Evolutionary conservation across 78 protist species (phyloP), one percentile per base, ranked within the genome.

Genomic region (Dictyostelium purpureum): DNA sequence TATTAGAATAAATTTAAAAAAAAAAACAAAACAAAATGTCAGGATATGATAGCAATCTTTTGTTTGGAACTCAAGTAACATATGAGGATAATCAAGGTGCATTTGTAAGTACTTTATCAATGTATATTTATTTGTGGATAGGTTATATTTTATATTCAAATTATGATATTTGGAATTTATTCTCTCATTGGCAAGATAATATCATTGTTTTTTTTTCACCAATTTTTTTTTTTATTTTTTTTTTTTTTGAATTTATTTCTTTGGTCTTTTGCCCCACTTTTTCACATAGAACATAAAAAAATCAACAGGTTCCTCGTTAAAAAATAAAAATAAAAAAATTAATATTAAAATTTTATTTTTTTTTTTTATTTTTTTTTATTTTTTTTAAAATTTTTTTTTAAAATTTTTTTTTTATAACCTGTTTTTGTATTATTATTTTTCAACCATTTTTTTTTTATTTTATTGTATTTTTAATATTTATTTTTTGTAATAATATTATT

Each of bases 21-120:
- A 61, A 31, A 7, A 61, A 61, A 31, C 5, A 67, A 24, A 31
- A 4, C 14, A 67, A 16, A 14, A 73, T 73, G 81, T 73, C 91
- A 59, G 78, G 51, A 42, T 85, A 85, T 42, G 73, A 85, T 37
- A 85, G 91, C 43, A 73, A 85, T 45, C 76, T 85, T 56, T 65
- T 85, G 24, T 85, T 85, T 77, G 78, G 75, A 40, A 85, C 91
- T 43, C 74, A 70, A 42, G 75, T 85, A n/a, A 37, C 81, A 2
- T 85, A 73, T 59, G 82, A 73, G 31, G 91, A 85, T 47, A 85
- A 38, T n/a, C 49, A 70, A 71, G 38, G 57, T 45, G 59, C 91
- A 16, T 85, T 85, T 73, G 91, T 85, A 85, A 26, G 91, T 59
- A 7, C 16, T 28, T 75, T 14, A 21, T n/a, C 4, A 52, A n/a